Conservation (phyloP, 2,329 filamentous ascomycete genomes). For the Phyllosticta citrichinensis region DNA sequence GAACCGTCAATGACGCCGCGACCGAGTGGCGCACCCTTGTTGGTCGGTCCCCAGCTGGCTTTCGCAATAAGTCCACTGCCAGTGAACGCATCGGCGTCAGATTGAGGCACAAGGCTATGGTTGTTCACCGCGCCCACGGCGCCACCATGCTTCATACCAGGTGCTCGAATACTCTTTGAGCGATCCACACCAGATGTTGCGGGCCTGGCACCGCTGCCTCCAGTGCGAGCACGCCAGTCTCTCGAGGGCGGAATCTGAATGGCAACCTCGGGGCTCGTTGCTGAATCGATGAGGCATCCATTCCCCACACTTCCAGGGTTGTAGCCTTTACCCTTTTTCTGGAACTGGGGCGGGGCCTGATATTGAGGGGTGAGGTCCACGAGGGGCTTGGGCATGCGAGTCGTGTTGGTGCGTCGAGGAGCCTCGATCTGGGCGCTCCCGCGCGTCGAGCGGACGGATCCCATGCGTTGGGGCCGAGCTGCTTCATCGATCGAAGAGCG, state of each 20-base stretch:
- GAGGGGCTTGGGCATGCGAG: slow-evolving; percentile 47
- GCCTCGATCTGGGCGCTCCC: slow-evolving; percentile 12
- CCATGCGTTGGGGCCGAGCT: slow-evolving; percentile 19
- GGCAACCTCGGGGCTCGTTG: slow-evolving; percentile 34
- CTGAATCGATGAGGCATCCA: slow-evolving; percentile 36
- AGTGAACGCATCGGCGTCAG: slow-evolving; percentile 32
- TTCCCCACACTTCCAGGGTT: slow-evolving; percentile 22
- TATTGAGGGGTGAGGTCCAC: slow-evolving; percentile 58
- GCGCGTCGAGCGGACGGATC: slow-evolving; percentile 24
- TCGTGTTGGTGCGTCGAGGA: slow-evolving; percentile 30
- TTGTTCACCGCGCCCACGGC: slow-evolving; percentile 10
- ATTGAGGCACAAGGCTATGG: slow-evolving; percentile 16
- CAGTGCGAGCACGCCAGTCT: slow-evolving; percentile 35
- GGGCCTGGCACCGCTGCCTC: slow-evolving; percentile 20
- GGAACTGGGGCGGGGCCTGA: slow-evolving; percentile 52
- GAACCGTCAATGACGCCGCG: slow-evolving; percentile 37
- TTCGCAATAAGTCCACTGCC: slow-evolving; percentile 34
- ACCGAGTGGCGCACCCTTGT: slow-evolving; percentile 23
- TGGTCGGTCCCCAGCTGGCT: slow-evolving; percentile 30
- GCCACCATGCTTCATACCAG: slow-evolving; percentile 25
- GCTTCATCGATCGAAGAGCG: slow-evolving; percentile 18
- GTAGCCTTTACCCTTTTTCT: slow-evolving; percentile 43
- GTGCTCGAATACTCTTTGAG: slow-evolving; percentile 21
- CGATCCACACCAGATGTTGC: slow-evolving; percentile 20
- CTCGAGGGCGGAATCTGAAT: slow-evolving; percentile 32